Base-by-base conservation (phyloP, 2,329 filamentous ascomycete genomes). In the Ceratocystis papillata region DNA sequence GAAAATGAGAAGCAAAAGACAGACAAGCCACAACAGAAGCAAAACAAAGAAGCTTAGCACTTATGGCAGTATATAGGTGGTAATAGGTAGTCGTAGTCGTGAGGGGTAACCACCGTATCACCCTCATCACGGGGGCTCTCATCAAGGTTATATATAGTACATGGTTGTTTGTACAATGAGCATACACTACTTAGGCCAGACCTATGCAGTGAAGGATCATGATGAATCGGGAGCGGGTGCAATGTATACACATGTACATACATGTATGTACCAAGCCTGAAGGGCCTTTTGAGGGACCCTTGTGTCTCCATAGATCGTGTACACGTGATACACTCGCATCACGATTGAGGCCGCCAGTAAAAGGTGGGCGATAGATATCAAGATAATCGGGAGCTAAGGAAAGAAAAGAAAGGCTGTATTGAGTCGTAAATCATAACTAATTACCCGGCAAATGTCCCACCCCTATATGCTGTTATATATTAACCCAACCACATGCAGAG, bases 31-130 rank as follows among this genome's bases (percentile, higher is more conserved):
- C 12, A 20, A 1, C 5, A 59, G 25, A 59, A 30, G 2, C 22
- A 55, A 15, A 55, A 55, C 7, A 37, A 37, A 30, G 15, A 30
- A 59, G 5, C 6, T 1, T 59, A 3, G 55, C 4, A 0, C 10
- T 8, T 17, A n/a, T 59, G 17, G 5, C 2, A 37, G 5, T 59
- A 59, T 33, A 30, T 37, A 37, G 7, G 30, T 37, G 48, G 48
- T 25, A 25, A 48, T 55, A 15, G 50, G 20, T 41, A 41, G 37
- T 41, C 37, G 37, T 15, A 55, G 55, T 59, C 33, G 55, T 59
- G 55, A 59, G 55, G 55, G 55, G 55, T 59, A 59, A 59, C 55
- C 55, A 59, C 17, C 28, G 28, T 20, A 20, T n/a, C 55, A 37
- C 50, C 12, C 48, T 25, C 17, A 37, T 59, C 55, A n/a, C 28